Evolutionary conservation across 768 basidiomycete species (phyloP), one percentile per base, ranked within the genome.

Genomic region (Tephrocybe sp.): DNA sequence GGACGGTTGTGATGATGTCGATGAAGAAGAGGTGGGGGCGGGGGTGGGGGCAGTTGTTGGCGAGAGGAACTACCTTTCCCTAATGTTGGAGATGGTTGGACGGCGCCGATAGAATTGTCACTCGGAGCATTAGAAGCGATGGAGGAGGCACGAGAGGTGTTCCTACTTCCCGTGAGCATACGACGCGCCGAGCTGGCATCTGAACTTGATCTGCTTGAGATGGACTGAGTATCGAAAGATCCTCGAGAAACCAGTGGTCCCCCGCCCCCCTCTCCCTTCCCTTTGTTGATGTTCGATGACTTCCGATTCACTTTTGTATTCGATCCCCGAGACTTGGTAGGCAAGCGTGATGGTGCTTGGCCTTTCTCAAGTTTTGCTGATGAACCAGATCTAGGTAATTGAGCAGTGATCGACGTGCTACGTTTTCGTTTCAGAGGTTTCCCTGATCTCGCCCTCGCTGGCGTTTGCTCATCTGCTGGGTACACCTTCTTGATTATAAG

Each of bases 61-160:
- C 50, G 53, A 27, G 51, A 48, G n/a, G 47, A 55, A 36, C 50
- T 57, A 23, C 62, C 57, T 46, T 61, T 68, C 31, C 60, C 59
- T 34, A 61, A 45, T 37, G 68, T 66, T 21, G 70, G 69, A 2
- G 68, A 70, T 18, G 60, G 56, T 44, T 61, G 68, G 23, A 40
- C 49, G 15, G 54, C 38, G 18, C 16, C 42, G 1, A 41, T 59
- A 19, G 64, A 61, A 27, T 50, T 60, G 31, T 68, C 69, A 42
- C 66, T 70, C 9, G 56, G 58, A 11, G 60, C 60, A 41, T 54
- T 64, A n/a, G 70, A 78, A 3, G 58, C 69, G n/a, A 79, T 65
- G n/a, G 82, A 83, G 4, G 79, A 77, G 9, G 77, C 63, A 24
- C 72, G 67, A 19, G 78, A 80, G 16, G 70, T 65, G 15, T 67